Conservation (phyloP, 805 yeast species). For the Wickerhamomyces silvicola region DNA sequence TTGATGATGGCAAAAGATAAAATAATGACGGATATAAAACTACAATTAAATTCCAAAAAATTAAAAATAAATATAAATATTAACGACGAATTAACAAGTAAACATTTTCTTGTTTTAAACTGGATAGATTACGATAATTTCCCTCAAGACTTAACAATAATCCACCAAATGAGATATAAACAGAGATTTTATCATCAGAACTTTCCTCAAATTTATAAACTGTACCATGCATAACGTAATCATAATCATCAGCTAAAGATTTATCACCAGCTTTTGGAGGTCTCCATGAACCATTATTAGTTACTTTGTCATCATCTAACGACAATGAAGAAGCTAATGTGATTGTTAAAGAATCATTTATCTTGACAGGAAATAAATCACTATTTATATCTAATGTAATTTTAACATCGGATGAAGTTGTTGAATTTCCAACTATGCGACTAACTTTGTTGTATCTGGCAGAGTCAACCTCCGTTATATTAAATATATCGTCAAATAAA, state of each 20-base stretch:
- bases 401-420: constrained; percentile 72
- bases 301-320: constrained; percentile 44
- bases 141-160: constrained; percentile 91
- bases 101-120: constrained; percentile 89
- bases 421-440: constrained; percentile 82
- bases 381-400: constrained; percentile 86
- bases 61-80: too few species aligned
- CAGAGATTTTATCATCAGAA: constrained; percentile 56
- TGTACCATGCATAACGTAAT: constrained; percentile 97
- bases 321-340: constrained; percentile 75
- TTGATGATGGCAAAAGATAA: background rate
- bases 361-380: constrained; percentile 81
- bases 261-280: constrained; percentile 75
- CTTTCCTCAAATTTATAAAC: constrained; percentile 95
- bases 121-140: constrained; percentile 80
- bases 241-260: constrained; percentile 92
- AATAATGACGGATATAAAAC: too few species aligned
- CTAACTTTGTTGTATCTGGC: constrained; percentile 90
- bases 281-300: constrained; percentile 40
- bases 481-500: constrained; percentile 89
- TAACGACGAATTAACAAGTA: constrained; percentile 76
- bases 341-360: constrained; percentile 73
- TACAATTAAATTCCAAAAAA: too few species aligned
- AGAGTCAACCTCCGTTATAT: constrained; percentile 73
- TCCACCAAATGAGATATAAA: constrained; percentile 94